These are phyloP conservation scores for Collybiopsis luxurians DNA, from an alignment of 768 basidiomycete species.

Conservation along the genomic window DNA sequence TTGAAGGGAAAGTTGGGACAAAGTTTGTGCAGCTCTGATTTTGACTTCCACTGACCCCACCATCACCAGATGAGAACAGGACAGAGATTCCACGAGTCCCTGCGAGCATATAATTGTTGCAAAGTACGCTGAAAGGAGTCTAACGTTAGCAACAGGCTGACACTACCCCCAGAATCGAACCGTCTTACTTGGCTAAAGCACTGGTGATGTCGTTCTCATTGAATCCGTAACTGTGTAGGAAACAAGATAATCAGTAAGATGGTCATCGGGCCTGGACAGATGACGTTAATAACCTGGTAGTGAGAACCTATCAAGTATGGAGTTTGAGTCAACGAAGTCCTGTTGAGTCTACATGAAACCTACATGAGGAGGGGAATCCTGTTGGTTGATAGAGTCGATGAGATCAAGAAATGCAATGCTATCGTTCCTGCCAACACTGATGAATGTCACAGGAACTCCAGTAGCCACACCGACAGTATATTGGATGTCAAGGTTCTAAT, in stretches of 20 bases:
- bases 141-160: too few species aligned
- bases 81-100: slow-evolving; percentile 50
- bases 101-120: slow-evolving; percentile 30
- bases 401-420: slow-evolving; percentile 31
- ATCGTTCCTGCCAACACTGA: slow-evolving; percentile 27
- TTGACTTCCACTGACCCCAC: slow-evolving; percentile 13
- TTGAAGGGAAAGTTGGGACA: slow-evolving; percentile 43
- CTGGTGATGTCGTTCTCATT: slow-evolving; percentile 41
- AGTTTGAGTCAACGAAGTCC: background rate
- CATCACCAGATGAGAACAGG: slow-evolving; percentile 40
- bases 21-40: slow-evolving; percentile 19
- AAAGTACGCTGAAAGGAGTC: slow-evolving; percentile 19
- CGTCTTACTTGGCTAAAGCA: slow-evolving; percentile 12
- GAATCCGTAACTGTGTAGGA: slow-evolving; percentile 53
- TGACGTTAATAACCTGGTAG: slow-evolving; percentile 28
- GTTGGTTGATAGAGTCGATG: slow-evolving; percentile 24
- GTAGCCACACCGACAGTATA: slow-evolving; percentile 35
- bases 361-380: slow-evolving; percentile 33
- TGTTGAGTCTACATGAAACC: background rate
- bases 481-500: slow-evolving; percentile 27
- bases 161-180: too few species aligned
- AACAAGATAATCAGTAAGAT: too few species aligned
- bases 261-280: too few species aligned
- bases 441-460: slow-evolving; percentile 30
- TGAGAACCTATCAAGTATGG: slow-evolving; percentile 29